These are phyloP conservation scores for Claviceps paspali DNA, from an alignment of 2,329 filamentous ascomycete species.

Conservation along the genomic window DNA sequence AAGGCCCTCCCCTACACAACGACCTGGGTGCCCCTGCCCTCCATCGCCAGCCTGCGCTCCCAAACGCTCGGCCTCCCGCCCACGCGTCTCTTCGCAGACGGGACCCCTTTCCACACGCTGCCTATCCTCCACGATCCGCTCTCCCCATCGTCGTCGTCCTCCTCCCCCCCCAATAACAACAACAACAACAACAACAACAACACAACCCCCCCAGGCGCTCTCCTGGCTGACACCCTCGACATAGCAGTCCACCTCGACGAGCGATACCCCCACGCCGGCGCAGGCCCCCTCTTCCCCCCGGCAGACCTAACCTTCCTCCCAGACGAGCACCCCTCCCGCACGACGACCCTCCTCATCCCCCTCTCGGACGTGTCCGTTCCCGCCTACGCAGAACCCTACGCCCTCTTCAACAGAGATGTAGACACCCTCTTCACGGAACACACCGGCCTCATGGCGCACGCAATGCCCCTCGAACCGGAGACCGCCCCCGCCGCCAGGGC, in stretches of 20 bases:
- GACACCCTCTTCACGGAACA: slow-evolving; percentile 38
- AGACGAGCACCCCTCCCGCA: slow-evolving; percentile 12
- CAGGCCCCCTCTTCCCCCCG: slow-evolving; percentile 31
- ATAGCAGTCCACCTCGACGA: slow-evolving; percentile 46
- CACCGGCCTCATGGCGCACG: slow-evolving; percentile 21
- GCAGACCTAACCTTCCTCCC: too few species aligned
- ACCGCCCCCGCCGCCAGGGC: slow-evolving; percentile 27
- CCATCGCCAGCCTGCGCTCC: slow-evolving; percentile 33
- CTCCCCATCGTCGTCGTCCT: not conserved
- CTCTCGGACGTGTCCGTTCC: slow-evolving; percentile 22
- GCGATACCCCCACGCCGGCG: slow-evolving; percentile 25
- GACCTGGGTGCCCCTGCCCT: slow-evolving; percentile 34
- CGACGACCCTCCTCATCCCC: slow-evolving; percentile 17
- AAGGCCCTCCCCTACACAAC: slow-evolving; percentile 21
- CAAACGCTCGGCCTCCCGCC: slow-evolving; percentile 27
- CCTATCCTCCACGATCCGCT: slow-evolving; percentile 36
- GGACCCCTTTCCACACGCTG: slow-evolving; percentile 43
- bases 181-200: too few species aligned
- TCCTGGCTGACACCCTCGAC: slow-evolving; percentile 48
- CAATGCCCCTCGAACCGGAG: slow-evolving; percentile 35
- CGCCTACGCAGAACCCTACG: slow-evolving; percentile 11
- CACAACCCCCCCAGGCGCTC: too few species aligned
- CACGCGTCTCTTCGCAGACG: slow-evolving; percentile 38
- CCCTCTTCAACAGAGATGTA: slow-evolving; percentile 34
- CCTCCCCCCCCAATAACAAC: not conserved